Percentiles rank a stretch among this genome's conserved stretches.
phyloP scores from a whole-genome alignment of 2,329 filamentous ascomycete genomes.

The Basipetospora chlamydospora region DNA sequence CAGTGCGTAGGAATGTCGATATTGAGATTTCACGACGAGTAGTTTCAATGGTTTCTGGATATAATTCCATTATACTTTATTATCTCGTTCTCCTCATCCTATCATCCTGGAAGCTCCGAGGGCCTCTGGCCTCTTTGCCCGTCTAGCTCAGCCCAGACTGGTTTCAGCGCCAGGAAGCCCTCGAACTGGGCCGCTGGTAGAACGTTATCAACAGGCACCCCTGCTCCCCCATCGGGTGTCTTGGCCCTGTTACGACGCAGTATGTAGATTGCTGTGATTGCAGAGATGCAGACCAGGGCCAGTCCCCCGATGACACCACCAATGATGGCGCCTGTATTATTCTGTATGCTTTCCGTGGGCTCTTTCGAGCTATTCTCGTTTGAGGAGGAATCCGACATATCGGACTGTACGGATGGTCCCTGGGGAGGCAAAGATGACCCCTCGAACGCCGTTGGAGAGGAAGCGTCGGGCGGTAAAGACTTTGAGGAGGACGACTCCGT shows the following conservation, averaged over 20 bases:
- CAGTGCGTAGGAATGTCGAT: no score
- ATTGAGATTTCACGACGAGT: no score
- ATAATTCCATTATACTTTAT: neutral
- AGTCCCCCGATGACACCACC: constrained; percentile 20
- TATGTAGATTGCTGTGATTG: constrained; percentile 10
- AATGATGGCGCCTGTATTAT: constrained; percentile 17
- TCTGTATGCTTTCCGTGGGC: no score
- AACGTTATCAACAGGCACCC: neutral
- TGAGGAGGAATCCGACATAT: no score
- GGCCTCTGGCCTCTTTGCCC: neutral
- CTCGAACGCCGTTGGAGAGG: neutral
- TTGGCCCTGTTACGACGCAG: constrained; percentile 6
- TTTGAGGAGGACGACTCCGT: neutral
- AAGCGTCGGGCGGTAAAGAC: no score
- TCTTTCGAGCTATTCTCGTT: neutral
- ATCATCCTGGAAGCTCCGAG: neutral
- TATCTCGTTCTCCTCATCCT: neutral
- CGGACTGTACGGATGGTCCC: no score
- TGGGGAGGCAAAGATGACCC: no score
- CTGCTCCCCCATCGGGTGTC: neutral
- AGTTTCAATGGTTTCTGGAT: no score
- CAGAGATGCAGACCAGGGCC: constrained; percentile 17
- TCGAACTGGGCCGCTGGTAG: neutral
- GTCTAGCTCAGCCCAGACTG: neutral
- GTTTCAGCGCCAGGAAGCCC: neutral